A percentile compares a stretch with the other conserved stretches of the same genome.
Conservation (phyloP, 352 stramenopile genomes). For the Globisporangium emineosum region DNA sequence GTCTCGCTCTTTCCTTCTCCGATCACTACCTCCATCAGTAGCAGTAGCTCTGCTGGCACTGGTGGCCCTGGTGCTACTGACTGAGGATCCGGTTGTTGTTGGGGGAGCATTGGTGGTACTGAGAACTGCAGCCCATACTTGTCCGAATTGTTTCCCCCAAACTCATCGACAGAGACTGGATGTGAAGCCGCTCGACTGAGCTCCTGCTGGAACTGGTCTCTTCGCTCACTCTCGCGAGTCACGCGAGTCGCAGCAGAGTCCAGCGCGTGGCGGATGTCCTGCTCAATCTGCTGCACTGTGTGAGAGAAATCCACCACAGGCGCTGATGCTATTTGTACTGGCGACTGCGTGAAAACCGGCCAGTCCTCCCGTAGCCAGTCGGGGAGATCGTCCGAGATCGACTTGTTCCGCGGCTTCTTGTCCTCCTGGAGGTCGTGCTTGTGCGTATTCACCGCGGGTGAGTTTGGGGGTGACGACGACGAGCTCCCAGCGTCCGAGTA, state of each 20-base stretch:
- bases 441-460: background rate
- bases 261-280: constrained; percentile 56
- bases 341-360: background rate
- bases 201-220: constrained; percentile 40
- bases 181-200: constrained; percentile 15
- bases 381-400: constrained; percentile 13
- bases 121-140: background rate
- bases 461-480: background rate
- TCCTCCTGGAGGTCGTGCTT: background rate
- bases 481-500: constrained; percentile 15
- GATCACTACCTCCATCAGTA: constrained; percentile 80
- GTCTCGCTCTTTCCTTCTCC: constrained; percentile 61
- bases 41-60: constrained; percentile 41
- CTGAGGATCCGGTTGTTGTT: background rate
- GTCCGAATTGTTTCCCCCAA: background rate
- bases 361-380: constrained; percentile 20
- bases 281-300: constrained; percentile 49
- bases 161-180: constrained; percentile 5
- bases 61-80: background rate
- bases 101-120: constrained; percentile 2
- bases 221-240: constrained; percentile 29
- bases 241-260: constrained; percentile 45
- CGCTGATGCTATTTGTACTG: background rate
- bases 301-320: constrained; percentile 15
- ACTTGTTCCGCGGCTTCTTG: constrained; percentile 2